Evolutionary conservation across 2,329 filamentous ascomycete genomes (phyloP), one percentile per base, ranked within the genome.

Genomic region (Trichoderma semiorbis): DNA sequence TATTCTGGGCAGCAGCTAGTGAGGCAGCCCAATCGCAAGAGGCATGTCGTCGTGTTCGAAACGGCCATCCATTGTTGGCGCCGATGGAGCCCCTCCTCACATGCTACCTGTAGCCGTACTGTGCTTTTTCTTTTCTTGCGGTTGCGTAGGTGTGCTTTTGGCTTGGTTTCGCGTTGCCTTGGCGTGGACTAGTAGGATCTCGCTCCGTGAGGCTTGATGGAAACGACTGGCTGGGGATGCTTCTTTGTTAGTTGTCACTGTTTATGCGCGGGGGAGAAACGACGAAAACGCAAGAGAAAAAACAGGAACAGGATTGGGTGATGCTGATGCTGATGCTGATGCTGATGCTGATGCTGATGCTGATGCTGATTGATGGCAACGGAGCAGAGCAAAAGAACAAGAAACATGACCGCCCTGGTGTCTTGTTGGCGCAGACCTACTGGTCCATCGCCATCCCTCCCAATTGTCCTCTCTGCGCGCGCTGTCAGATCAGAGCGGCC

Each of bases 21-120:
- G 34, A 43, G 65, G 65, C 53, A 65, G 69, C 69, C 69, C 69
- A 71, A 66, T 71, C 18, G 50, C 69, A 34, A 53, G 67, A 62
- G 58, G 67, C 57, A 53, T 43, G 61, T 43, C 64, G 65, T 65
- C 62, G 62, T 53, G 62, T 68, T 60, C 36, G 65, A 68, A 68
- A 68, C 53, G 55, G 65, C 36, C 47, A 21, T 61, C 26, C 61
- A 60, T 68, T 47, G 53, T 43, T 30, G 34, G 50, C 34, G 65
- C 28, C 36, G 39, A n/a, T 24, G 39, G 43, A 18, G 36, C 14
- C 14, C 16, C 36, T 24, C 58, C 58, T 65, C 62, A 64, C 62
- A 50, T 50, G 62, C 39, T 64, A 39, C 26, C 28, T 26, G 62
- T n/a, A n/a, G 11, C 8, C 3, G 7, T 18, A 7, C 26, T 11